Evolutionary conservation across 371 early-diverging fungal genomes (phyloP).

Genomic region (Saksenaea oblongispora): DNA sequence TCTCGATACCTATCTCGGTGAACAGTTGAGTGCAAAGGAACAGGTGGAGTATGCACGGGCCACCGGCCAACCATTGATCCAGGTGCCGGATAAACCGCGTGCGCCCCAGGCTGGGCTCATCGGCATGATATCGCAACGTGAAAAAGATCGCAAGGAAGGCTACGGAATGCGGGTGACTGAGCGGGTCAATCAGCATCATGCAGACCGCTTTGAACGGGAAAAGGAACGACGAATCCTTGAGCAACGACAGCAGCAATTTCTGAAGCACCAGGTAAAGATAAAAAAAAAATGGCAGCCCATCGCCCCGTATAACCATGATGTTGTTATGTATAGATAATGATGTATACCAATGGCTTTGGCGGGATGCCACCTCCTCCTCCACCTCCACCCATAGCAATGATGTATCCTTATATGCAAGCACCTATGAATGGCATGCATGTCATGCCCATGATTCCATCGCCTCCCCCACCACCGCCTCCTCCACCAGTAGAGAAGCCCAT

Average conservation of each 20-base stretch:
- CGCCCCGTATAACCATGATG: not conserved
- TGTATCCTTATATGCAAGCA: slow-evolving; percentile 29
- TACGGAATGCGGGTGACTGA: slow-evolving; percentile 36
- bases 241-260: slow-evolving; percentile 50
- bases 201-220: slow-evolving; percentile 45
- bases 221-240: slow-evolving; percentile 47
- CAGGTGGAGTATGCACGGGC: slow-evolving; percentile 51
- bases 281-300: not conserved
- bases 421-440: slow-evolving; percentile 18
- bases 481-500: slow-evolving; percentile 8
- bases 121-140: slow-evolving; percentile 50
- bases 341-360: slow-evolving; percentile 39
- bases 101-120: slow-evolving; percentile 47
- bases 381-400: slow-evolving; percentile 24
- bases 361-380: slow-evolving; percentile 12
- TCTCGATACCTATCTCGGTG: slow-evolving; percentile 42
- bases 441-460: slow-evolving; percentile 16
- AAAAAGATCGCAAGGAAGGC: slow-evolving; percentile 44
- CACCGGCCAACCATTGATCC: slow-evolving; percentile 52
- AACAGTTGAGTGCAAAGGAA: slow-evolving; percentile 49
- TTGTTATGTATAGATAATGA: slow-evolving; percentile 33
- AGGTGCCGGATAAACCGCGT: slow-evolving; percentile 40
- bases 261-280: slow-evolving; percentile 45
- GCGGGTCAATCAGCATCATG: slow-evolving; percentile 37
- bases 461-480: slow-evolving; percentile 15